Percentiles rank a stretch among this genome's conserved stretches.
Evolutionary conservation across 2,329 filamentous ascomycete species (phyloP).

Genomic region (Fusarium pseudograminearum): DNA sequence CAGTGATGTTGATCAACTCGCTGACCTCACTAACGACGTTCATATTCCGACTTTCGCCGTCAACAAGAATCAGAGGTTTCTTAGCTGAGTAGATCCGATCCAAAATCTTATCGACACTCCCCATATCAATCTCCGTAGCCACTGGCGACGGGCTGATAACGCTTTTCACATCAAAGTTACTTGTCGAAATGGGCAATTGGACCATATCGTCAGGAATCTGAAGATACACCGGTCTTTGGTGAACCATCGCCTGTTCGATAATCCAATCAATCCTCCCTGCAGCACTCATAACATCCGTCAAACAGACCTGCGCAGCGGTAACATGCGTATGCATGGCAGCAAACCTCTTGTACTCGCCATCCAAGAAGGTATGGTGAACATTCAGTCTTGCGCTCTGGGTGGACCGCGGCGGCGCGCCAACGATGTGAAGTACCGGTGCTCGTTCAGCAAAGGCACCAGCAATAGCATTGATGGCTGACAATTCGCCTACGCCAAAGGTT

Average conservation of each 20-base stretch:
- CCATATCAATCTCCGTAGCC: background rate
- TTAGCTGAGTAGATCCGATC: conserved; percentile 10
- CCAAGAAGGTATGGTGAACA: conserved; percentile 16
- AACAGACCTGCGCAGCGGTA: conserved; percentile 12
- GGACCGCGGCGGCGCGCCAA: background rate
- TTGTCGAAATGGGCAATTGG: background rate
- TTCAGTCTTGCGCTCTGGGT: background rate
- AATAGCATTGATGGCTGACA: conserved; percentile 21
- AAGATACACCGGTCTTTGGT: conserved; percentile 18
- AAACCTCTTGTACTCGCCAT: conserved; percentile 18
- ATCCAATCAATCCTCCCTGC: conserved; percentile 17
- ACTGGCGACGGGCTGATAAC: background rate
- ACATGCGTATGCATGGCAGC: conserved; percentile 21
- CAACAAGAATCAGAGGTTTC: conserved; percentile 14
- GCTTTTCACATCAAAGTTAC: background rate
- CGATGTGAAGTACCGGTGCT: conserved; percentile 15
- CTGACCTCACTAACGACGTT: background rate
- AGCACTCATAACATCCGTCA: background rate
- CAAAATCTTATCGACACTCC: background rate
- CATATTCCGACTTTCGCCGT: conserved; percentile 14
- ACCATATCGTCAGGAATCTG: conserved; percentile 24
- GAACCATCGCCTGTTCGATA: conserved; percentile 9
- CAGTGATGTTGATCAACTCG: background rate
- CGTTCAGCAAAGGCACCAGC: conserved; percentile 16
- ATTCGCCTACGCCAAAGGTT: conserved; percentile 16